Base-by-base conservation (phyloP, 176 grass and related monocot species). In the Poa annua region DNA sequence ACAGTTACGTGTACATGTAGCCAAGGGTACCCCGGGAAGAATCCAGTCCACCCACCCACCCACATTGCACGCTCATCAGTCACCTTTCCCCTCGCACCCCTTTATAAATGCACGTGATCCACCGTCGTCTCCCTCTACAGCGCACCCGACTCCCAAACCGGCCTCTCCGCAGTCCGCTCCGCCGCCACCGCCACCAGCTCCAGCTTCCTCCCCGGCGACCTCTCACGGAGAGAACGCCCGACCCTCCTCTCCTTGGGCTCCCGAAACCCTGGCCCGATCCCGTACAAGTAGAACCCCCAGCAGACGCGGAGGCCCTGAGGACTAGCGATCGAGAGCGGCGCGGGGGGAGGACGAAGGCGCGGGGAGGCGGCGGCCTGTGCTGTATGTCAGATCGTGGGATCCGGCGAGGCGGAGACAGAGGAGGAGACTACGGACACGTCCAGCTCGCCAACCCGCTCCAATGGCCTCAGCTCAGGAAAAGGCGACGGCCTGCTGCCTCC, bases 401-500 rank as follows among this genome's bases (percentile, higher is more conserved):
- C 85, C 67, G 84, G 70, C 84, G 80, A 91, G 87, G 85, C 84
- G 89, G 94, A 85, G 88, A 84, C 32, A 85, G 86, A 70, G 90
- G 88, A 86, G 96, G 92, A 98, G 90, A 91, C 39, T 91, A 94
- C 92, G 92, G 92, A 94, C 88, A 89, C 89, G 82, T 85, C 87
- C 89, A 95, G 91, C 91, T 98, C 80, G 87, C 91, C 77, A 95
- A 98, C 65, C 96, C 96, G 8, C 85, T 91, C 54, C 96, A 98
- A 98, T 98, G 96, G 96, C 96, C 96, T 17, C 96, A 98, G 87
- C 89, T 98, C 71, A 95, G 96, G 96, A 98, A 98, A 98, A 98
- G 86, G 87, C 90, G 96, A 20, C 92, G 96, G 56, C 77, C 48
- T 88, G 79, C 92, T 93, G 89, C 68, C 34, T 75, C 74, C 36